These are phyloP conservation scores for Colletotrichum cereale DNA, from an alignment of 2,329 filamentous ascomycete genomes.

Conservation along the genomic window DNA sequence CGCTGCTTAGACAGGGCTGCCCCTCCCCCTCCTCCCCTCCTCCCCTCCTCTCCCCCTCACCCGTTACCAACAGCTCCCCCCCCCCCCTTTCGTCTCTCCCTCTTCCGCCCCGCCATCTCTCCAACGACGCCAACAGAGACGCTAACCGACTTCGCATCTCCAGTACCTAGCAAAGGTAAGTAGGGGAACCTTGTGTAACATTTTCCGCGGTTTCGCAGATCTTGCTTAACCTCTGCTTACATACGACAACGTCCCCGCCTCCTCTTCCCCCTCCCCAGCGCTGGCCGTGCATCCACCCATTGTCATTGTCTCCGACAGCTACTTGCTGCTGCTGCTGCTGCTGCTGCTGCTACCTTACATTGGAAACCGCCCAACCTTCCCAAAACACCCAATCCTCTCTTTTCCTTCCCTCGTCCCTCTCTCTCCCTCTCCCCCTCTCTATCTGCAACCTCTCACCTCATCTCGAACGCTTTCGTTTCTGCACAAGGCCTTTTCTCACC, in stretches of 20 bases:
- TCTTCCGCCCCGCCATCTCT: not conserved
- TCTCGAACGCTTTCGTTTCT: slow-evolving; percentile 1
- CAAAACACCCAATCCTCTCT: not conserved
- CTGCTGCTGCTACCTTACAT: not conserved
- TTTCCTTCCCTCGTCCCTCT: not conserved
- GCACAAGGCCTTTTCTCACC: not conserved
- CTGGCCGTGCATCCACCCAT: slow-evolving; percentile 4
- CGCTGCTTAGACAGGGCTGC: slow-evolving; percentile 17
- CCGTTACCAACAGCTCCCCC: slow-evolving; percentile 7
- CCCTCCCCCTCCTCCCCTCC: slow-evolving; percentile 1
- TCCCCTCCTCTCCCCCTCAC: slow-evolving; percentile 1
- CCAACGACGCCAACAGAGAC: not conserved
- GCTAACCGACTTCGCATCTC: slow-evolving; percentile 4
- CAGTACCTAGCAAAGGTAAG: not conserved
- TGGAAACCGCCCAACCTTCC: slow-evolving; percentile 1
- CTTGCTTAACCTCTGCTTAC: slow-evolving; percentile 11
- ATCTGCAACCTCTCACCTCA: slow-evolving; percentile 8
- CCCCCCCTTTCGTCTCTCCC: not conserved
- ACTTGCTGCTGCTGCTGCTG: not conserved
- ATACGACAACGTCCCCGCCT: not conserved
- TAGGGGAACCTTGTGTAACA: not conserved
- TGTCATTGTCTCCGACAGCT: slow-evolving; percentile 14
- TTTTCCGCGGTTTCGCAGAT: slow-evolving; percentile 8
- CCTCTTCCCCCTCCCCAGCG: not conserved
- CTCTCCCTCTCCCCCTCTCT: not conserved